A percentile compares a stretch with the other conserved stretches of the same genome.
Conservation (phyloP, 2,329 filamentous ascomycete genomes). For the Colletotrichum gloeosporioides region DNA sequence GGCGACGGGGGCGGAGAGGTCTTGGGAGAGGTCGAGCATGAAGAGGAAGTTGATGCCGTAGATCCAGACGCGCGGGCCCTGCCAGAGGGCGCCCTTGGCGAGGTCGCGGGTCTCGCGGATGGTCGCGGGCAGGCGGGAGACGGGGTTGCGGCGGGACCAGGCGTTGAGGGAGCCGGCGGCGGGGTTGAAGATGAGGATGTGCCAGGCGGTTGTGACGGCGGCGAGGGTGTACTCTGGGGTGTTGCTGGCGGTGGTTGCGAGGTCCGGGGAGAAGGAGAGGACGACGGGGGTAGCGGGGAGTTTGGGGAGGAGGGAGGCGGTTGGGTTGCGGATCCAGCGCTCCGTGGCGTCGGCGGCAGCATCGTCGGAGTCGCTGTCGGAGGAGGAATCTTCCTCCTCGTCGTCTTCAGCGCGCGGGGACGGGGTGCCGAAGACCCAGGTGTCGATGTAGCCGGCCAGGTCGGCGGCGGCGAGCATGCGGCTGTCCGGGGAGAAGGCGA, state of each 20-base stretch:
- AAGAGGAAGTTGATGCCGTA: slow-evolving; percentile 87
- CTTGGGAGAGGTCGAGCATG: slow-evolving; percentile 85
- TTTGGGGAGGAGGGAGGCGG: slow-evolving; percentile 71
- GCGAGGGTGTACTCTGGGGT: slow-evolving; percentile 54
- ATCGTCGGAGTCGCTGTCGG: slow-evolving; percentile 34
- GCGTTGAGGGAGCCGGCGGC: slow-evolving; percentile 77
- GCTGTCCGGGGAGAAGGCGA: slow-evolving; percentile 82
- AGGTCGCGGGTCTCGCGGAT: slow-evolving; percentile 79
- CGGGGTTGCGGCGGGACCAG: slow-evolving; percentile 86
- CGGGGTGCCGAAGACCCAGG: slow-evolving; percentile 71
- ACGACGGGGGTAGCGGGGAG: slow-evolving; percentile 69
- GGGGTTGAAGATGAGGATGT: slow-evolving; percentile 81
- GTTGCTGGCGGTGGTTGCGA: slow-evolving; percentile 33
- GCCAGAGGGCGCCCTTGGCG: slow-evolving; percentile 86
- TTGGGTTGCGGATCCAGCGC: slow-evolving; percentile 78
- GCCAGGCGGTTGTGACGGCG: slow-evolving; percentile 58
- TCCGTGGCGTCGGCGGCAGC: slow-evolving; percentile 54
- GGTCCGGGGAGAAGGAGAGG: slow-evolving; percentile 68
- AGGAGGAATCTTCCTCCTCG: slow-evolving; percentile 26
- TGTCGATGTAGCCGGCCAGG: slow-evolving; percentile 84
- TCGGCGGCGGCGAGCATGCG: slow-evolving; percentile 81
- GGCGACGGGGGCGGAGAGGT: slow-evolving; percentile 57
- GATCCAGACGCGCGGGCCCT: slow-evolving; percentile 79
- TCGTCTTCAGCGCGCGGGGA: slow-evolving; percentile 37
- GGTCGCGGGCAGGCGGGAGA: slow-evolving; percentile 73